These are phyloP conservation scores for Verticillium dahliae DNA, from an alignment of 2,329 filamentous ascomycete genomes.

Conservation along the genomic window DNA sequence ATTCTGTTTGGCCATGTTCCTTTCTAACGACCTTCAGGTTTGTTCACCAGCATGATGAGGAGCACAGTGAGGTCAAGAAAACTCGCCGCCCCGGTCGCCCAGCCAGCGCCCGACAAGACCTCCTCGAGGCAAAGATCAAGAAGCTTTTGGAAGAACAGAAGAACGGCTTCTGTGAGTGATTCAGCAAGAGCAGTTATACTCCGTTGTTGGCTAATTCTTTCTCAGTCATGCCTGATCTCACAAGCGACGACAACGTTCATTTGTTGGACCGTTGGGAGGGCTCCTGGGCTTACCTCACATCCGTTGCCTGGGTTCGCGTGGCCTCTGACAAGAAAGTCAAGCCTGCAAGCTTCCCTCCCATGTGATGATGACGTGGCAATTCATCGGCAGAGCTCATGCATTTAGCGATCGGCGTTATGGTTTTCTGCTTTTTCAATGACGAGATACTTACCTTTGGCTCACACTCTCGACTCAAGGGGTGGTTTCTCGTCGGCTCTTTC, in stretches of 20 bases:
- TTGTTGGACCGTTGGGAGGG: slow-evolving; percentile 72
- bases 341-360: slow-evolving; percentile 68
- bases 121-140: slow-evolving; percentile 65
- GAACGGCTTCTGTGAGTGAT: slow-evolving; percentile 67
- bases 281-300: slow-evolving; percentile 73
- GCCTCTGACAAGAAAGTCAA: slow-evolving; percentile 57
- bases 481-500: not conserved
- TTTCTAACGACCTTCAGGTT: slow-evolving; percentile 40
- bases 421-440: not conserved
- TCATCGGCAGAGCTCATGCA: not conserved
- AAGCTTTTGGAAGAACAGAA: slow-evolving; percentile 73
- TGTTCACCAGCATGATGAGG: slow-evolving; percentile 64
- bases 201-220: slow-evolving; percentile 13
- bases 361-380: not conserved
- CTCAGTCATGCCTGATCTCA: slow-evolving; percentile 67
- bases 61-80: slow-evolving; percentile 59
- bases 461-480: not conserved
- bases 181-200: not conserved
- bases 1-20: too few species aligned
- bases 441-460: not conserved
- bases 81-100: slow-evolving; percentile 73
- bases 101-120: slow-evolving; percentile 67
- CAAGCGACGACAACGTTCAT: slow-evolving; percentile 56
- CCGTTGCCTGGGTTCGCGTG: slow-evolving; percentile 71
- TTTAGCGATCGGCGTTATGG: not conserved